Percentiles rank a stretch among this genome's conserved stretches.
These are phyloP conservation scores for Moricandia moricandioides DNA, from an alignment of 345 rosid genomes.

Conservation along the genomic window DNA sequence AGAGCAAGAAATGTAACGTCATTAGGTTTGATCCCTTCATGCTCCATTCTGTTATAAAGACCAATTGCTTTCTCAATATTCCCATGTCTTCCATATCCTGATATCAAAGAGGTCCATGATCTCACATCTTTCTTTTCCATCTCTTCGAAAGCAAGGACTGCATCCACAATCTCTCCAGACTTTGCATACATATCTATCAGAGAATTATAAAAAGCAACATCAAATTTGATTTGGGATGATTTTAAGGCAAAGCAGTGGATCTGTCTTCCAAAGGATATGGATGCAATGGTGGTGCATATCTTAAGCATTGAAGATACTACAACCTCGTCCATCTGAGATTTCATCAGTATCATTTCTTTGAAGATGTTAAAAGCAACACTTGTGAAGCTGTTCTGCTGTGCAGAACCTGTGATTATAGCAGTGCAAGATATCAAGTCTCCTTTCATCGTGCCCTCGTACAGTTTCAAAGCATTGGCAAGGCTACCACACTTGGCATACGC, in stretches of 20 bases:
- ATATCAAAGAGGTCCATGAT: slow-evolving; percentile 70
- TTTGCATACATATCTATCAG: slow-evolving; percentile 77
- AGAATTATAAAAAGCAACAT: slow-evolving; percentile 56
- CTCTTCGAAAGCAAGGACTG: slow-evolving; percentile 47
- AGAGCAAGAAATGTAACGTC: slow-evolving; percentile 61
- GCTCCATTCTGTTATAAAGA: slow-evolving; percentile 56
- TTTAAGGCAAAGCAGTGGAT: slow-evolving; percentile 59
- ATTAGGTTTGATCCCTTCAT: slow-evolving; percentile 55
- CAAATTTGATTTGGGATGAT: slow-evolving; percentile 42
- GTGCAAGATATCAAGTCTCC: slow-evolving; percentile 64
- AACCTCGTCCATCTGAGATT: slow-evolving; percentile 52
- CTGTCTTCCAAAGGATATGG: slow-evolving; percentile 58
- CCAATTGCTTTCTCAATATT: slow-evolving; percentile 49
- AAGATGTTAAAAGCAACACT: slow-evolving; percentile 50
- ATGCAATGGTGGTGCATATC: slow-evolving; percentile 53
- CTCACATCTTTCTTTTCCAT: slow-evolving; percentile 60
- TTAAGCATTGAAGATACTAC: slow-evolving; percentile 57
- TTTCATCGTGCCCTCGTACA: slow-evolving; percentile 33
- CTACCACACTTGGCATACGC: slow-evolving; percentile 64
- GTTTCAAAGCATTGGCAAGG: slow-evolving; percentile 44
- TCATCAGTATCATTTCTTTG: slow-evolving; percentile 47
- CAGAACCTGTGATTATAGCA: slow-evolving; percentile 59
- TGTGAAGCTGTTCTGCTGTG: slow-evolving; percentile 31
- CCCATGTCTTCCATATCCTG: slow-evolving; percentile 71
- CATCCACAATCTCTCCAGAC: slow-evolving; percentile 64